These are phyloP conservation scores for Colletotrichum tamarilloi DNA, from an alignment of 2,329 filamentous ascomycete genomes.

Conservation along the genomic window DNA sequence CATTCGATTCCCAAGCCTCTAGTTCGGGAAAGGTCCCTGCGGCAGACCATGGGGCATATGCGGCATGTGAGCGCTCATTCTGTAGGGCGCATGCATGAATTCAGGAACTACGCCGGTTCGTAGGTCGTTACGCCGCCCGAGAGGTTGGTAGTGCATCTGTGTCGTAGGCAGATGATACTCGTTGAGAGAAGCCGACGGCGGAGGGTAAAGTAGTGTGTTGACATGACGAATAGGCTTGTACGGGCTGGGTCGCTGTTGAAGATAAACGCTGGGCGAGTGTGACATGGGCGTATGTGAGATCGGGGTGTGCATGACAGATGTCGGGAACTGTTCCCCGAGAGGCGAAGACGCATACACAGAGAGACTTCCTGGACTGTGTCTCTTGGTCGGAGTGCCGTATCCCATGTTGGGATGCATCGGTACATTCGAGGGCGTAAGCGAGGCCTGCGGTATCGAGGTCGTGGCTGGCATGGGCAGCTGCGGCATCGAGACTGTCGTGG, in stretches of 20 bases:
- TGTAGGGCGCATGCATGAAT: conserved; percentile 48
- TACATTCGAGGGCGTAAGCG: conserved; percentile 31
- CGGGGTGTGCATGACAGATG: conserved; percentile 68
- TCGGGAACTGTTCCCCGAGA: conserved; percentile 69
- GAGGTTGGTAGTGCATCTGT: conserved; percentile 85
- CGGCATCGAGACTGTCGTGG: conserved; percentile 38
- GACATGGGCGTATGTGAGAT: conserved; percentile 71
- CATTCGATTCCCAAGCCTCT: conserved; percentile 39
- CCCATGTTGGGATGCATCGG: conserved; percentile 45
- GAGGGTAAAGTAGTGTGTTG: conserved; percentile 90
- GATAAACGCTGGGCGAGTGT: conserved; percentile 87
- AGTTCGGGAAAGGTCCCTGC: conserved; percentile 50
- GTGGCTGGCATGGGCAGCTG: conserved; percentile 35
- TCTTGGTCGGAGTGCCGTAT: conserved; percentile 64
- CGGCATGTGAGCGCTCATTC: conserved; percentile 26
- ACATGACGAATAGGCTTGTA: conserved; percentile 92
- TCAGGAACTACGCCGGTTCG: conserved; percentile 79
- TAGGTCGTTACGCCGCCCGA: conserved; percentile 76
- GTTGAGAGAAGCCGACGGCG: conserved; percentile 82
- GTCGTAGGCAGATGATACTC: conserved; percentile 75
- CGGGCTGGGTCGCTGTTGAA: conserved; percentile 89
- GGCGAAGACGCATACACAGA: conserved; percentile 75
- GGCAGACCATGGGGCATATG: conserved; percentile 35
- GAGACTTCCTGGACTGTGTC: conserved; percentile 62
- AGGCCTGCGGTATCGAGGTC: conserved; percentile 31